Evolutionary conservation across 257 asterid species (phyloP).

Genomic region (Agastache rugosa): DNA sequence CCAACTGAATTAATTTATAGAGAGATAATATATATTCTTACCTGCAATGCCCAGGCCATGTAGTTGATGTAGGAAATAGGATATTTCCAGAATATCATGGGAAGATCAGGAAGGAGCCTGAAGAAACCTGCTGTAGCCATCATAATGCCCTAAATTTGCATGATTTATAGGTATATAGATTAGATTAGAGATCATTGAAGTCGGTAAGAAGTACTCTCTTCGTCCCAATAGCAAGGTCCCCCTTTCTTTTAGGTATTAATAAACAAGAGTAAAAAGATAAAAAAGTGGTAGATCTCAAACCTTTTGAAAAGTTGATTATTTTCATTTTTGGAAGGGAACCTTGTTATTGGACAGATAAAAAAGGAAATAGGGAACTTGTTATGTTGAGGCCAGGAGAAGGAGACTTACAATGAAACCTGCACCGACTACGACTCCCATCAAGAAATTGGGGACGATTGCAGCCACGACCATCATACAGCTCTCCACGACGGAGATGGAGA

Average conservation of each 20-base stretch:
- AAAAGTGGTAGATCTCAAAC: too few relatives aligned
- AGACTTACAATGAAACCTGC: slow-evolving; percentile 78
- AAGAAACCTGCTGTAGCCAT: slow-evolving; percentile 94
- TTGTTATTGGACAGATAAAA: too few relatives aligned
- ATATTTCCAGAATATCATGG: slow-evolving; percentile 73
- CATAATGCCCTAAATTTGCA: slow-evolving; percentile 65
- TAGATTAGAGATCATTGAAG: neutral
- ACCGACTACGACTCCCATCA: slow-evolving; percentile 80
- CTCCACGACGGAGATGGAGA: slow-evolving; percentile 78
- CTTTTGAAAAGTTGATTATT: too few relatives aligned
- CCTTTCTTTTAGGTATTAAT: too few relatives aligned
- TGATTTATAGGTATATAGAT: too few relatives aligned
- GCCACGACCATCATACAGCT: slow-evolving; percentile 97
- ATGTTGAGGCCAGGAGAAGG: too few relatives aligned
- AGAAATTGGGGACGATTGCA: slow-evolving; percentile 83
- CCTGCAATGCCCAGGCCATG: slow-evolving; percentile 92
- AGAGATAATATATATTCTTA: slow-evolving; percentile 24
- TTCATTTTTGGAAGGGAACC: too few relatives aligned
- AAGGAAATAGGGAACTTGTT: too few relatives aligned
- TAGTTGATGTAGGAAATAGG: slow-evolving; percentile 80
- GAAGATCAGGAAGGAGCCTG: slow-evolving; percentile 68
- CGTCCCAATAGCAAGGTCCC: too few relatives aligned
- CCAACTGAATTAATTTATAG: too few relatives aligned
- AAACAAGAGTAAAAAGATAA: too few relatives aligned
- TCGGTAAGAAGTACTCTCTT: too few relatives aligned